These are phyloP conservation scores for Alternaria brassicicola DNA, from an alignment of 2,329 filamentous ascomycete genomes.

Conservation along the genomic window DNA sequence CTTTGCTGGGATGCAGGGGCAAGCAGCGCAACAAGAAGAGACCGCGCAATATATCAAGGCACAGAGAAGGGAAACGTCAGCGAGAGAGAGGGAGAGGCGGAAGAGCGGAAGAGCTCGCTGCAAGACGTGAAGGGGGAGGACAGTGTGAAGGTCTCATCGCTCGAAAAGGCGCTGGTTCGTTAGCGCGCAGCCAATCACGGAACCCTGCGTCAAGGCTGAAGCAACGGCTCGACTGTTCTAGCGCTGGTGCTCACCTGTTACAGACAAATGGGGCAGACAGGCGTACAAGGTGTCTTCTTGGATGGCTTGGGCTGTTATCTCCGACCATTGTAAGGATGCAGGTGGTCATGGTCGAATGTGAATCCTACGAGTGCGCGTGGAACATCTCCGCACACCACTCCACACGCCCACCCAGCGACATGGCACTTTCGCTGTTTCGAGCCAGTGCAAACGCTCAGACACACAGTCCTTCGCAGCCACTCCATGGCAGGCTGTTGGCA, in stretches of 20 bases:
- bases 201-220: conserved; percentile 26
- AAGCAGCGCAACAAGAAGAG: conserved; percentile 28
- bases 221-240: conserved; percentile 21
- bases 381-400: conserved; percentile 1
- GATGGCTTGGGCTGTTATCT: neutral
- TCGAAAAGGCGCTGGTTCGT: conserved; percentile 16
- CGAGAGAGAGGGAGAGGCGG: conserved; percentile 7
- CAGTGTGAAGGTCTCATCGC: conserved; percentile 1
- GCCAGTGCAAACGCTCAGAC: conserved; percentile 3
- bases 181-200: conserved; percentile 25
- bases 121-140: conserved; percentile 15
- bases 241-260: conserved; percentile 14
- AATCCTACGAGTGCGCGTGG: neutral
- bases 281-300: conserved; percentile 1
- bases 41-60: conserved; percentile 27
- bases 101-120: conserved; percentile 16
- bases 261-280: conserved; percentile 5
- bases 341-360: neutral
- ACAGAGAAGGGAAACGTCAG: conserved; percentile 30
- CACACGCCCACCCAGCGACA: conserved; percentile 3
- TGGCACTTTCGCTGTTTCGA: conserved; percentile 21
- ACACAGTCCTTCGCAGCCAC: neutral
- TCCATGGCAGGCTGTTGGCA: conserved; percentile 2
- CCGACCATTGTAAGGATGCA: neutral
- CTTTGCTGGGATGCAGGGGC: conserved; percentile 14